These are phyloP conservation scores for Salvia hispanica DNA, from an alignment of 257 asterid genomes.

Conservation along the genomic window DNA sequence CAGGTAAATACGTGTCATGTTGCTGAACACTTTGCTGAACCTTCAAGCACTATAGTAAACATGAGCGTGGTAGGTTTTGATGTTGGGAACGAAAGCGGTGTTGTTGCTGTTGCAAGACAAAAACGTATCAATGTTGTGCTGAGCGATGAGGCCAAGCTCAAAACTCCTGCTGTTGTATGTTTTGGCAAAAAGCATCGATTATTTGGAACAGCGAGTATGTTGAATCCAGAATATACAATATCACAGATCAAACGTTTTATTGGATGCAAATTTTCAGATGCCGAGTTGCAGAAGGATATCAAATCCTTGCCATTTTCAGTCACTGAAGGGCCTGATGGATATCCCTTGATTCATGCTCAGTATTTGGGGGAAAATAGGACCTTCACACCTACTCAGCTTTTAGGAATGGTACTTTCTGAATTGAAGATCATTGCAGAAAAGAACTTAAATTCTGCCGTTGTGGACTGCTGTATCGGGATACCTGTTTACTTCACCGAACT, in stretches of 20 bases:
- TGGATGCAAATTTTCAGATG: constrained; percentile 80
- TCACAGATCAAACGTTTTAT: constrained; percentile 80
- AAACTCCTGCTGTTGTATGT: constrained; percentile 90
- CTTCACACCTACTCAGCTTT: constrained; percentile 81
- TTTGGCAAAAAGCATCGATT: constrained; percentile 93
- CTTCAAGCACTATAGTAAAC: constrained; percentile 14
- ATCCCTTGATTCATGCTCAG: constrained; percentile 69
- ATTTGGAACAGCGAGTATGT: constrained; percentile 91
- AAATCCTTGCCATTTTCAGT: constrained; percentile 72
- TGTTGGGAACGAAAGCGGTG: constrained; percentile 83
- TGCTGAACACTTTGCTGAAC: background rate
- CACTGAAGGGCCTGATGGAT: constrained; percentile 89
- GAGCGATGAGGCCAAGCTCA: constrained; percentile 85
- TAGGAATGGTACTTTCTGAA: constrained; percentile 81
- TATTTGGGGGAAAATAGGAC: constrained; percentile 78
- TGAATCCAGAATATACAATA: constrained; percentile 86
- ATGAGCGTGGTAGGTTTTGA: constrained; percentile 99
- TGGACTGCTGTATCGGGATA: constrained; percentile 88
- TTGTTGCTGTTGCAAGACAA: constrained; percentile 93
- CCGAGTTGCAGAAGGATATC: constrained; percentile 85
- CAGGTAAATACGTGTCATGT: background rate
- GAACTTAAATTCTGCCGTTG: constrained; percentile 79
- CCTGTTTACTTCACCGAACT: constrained; percentile 88
- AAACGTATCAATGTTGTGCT: constrained; percentile 93
- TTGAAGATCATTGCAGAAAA: constrained; percentile 82